Evolutionary conservation across 2,329 filamentous ascomycete species (phyloP), one percentile per base, ranked within the genome.

Genomic region (Sclerotinia spermophila): DNA sequence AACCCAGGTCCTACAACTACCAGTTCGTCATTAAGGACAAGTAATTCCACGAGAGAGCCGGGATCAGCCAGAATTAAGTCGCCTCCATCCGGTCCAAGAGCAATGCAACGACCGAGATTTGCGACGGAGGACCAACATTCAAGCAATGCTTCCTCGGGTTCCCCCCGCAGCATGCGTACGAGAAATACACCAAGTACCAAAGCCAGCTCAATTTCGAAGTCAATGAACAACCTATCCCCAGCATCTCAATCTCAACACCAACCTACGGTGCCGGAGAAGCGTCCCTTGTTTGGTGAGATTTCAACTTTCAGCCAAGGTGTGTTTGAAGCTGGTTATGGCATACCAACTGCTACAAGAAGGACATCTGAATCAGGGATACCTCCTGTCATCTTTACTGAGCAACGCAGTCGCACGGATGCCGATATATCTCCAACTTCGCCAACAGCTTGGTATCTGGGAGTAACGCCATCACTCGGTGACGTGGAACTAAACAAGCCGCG

Each of bases 241-340:
- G 73, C 75, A 17, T 72, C 75, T 17, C 74, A 75, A 42, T 74
- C 75, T 38, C 81, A 62, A 76, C 77, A 38, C 73, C 71, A 72
- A 72, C 58, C 73, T 38, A 69, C 72, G 65, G 38, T 71, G 40
- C 73, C 73, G 55, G 75, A 82, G 62, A 83, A 84, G 68, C 85
- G 85, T 72, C 86, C 92, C 48, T 82, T 94, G 30, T 95, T 95
- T 81, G 92, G 92, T 51, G 92, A 94, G 80, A 86, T 94, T 74
- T 82, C 89, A 40, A 85, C 87, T n/a, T 83, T 87, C 51, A 84
- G 87, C 74, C 84, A 83, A 75, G 83, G 86, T 74, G 78, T 83
- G 38, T 80, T 83, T 30, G 82, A 85, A 64, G 82, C 84, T 67
- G 89, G 87, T 7, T 89, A 88, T 81, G 90, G 89, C 67, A 91